Percentiles rank a stretch among this genome's conserved stretches.
Conservation (phyloP, 1,284 basidiomycete genomes). For the Vanrija sp. region DNA sequence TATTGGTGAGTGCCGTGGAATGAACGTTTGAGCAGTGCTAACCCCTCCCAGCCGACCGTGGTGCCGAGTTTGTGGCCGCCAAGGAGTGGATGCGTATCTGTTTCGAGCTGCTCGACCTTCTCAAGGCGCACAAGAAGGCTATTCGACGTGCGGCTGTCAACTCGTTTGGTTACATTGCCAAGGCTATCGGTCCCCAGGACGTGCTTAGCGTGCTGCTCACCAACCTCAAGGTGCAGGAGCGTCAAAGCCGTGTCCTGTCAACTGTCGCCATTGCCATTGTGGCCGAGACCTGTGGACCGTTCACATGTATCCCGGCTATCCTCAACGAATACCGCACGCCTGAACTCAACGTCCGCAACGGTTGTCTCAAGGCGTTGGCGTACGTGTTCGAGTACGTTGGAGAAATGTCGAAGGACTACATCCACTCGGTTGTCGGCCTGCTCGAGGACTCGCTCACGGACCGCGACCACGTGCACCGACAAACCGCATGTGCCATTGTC, state of each 20-base stretch:
- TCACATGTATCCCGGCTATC: conserved; percentile 98
- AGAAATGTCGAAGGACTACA: conserved; percentile 98
- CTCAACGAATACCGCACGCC: conserved; percentile 98
- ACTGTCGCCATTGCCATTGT: conserved; percentile 96
- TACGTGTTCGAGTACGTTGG: conserved; percentile 99
- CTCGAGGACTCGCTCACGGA: conserved; percentile 97
- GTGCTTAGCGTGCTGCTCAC: conserved; percentile 94
- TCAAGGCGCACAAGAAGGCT: conserved; percentile 99
- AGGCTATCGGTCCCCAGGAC: conserved; percentile 98
- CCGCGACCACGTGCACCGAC: conserved; percentile 95
- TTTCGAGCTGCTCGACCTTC: conserved; percentile 92
- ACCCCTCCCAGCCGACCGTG: conserved; percentile 74
- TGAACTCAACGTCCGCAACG: conserved; percentile 98
- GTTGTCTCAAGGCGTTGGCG: conserved; percentile 95
- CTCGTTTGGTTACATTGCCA: conserved; percentile 99
- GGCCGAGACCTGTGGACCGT: conserved; percentile 96
- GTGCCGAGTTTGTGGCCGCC: conserved; percentile 93
- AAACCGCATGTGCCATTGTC: conserved; percentile 98
- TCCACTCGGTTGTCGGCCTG: conserved; percentile 94
- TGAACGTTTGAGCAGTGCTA: background rate
- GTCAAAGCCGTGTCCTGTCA: conserved; percentile 96
- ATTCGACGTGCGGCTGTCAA: conserved; percentile 98
- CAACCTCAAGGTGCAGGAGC: conserved; percentile 96
- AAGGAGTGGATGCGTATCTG: conserved; percentile 99
- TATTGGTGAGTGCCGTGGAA: conserved; percentile 61